Percentiles rank a stretch among this genome's conserved stretches.
phyloP scores from a whole-genome alignment of 768 basidiomycete genomes.

The Tricholoma flavovirens region DNA sequence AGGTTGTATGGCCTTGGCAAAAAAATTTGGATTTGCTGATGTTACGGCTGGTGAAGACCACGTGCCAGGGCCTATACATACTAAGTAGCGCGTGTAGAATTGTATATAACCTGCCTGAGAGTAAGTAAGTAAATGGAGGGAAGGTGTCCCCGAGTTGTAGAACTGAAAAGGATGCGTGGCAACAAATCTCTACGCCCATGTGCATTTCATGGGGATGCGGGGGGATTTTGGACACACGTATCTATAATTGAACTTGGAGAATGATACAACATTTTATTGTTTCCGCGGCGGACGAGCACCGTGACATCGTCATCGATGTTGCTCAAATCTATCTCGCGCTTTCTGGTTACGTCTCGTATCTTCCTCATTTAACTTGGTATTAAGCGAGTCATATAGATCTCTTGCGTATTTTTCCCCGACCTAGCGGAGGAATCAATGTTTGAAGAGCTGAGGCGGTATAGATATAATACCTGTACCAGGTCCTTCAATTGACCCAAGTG shows the following conservation, averaged over 20 bases:
- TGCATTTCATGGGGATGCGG: too few species aligned
- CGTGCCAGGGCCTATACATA: too few species aligned
- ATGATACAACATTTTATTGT: neutral
- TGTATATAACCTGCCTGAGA: too few species aligned
- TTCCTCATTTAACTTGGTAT: constrained; percentile 62
- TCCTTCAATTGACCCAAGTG: constrained; percentile 40
- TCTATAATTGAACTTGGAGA: neutral
- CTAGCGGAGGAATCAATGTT: constrained; percentile 28
- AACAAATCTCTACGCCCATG: too few species aligned
- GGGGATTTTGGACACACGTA: neutral
- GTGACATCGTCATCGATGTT: constrained; percentile 13
- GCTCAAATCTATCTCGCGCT: constrained; percentile 48
- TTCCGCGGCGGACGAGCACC: neutral
- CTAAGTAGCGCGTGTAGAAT: too few species aligned
- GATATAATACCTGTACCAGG: constrained; percentile 54
- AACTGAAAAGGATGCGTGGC: too few species aligned
- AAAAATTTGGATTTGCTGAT: too few species aligned
- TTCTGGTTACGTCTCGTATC: constrained; percentile 54
- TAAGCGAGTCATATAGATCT: constrained; percentile 49
- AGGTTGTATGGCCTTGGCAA: too few species aligned
- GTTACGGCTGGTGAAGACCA: too few species aligned
- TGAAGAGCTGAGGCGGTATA: neutral
- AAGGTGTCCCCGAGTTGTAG: too few species aligned
- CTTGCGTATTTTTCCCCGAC: constrained; percentile 61
- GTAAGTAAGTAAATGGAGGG: too few species aligned